Percentiles rank a stretch among this genome's conserved stretches.
These are phyloP conservation scores for Ophidiomyces ophidiicola DNA, from an alignment of 2,329 filamentous ascomycete species.

Conservation along the genomic window DNA sequence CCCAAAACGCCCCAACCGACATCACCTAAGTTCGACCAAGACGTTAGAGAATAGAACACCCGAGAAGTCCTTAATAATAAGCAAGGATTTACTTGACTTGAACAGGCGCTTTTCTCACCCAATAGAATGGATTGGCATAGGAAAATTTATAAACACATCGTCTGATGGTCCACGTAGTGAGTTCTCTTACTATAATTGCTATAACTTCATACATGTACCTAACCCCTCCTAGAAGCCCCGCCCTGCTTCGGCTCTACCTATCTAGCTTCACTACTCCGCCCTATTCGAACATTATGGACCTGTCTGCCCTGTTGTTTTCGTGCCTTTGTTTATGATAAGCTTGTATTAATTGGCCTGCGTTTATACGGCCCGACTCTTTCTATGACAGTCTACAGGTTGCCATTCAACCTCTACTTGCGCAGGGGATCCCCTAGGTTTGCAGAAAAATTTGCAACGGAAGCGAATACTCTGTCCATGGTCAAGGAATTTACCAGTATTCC, in stretches of 20 bases:
- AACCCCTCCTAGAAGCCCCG: too few relatives aligned
- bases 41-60: too few relatives aligned
- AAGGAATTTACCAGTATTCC: slow-evolving; percentile 12
- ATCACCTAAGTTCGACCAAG: too few relatives aligned
- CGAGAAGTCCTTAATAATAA: too few relatives aligned
- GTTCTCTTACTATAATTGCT: too few relatives aligned
- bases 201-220: too few relatives aligned
- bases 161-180: too few relatives aligned
- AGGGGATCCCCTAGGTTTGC: slow-evolving; percentile 8
- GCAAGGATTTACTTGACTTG: too few relatives aligned
- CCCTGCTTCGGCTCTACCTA: background rate
- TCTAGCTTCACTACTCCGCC: background rate
- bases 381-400: slow-evolving; percentile 12
- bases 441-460: slow-evolving; percentile 10
- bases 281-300: slow-evolving; percentile 4
- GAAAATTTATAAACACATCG: too few relatives aligned
- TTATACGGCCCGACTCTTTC: slow-evolving; percentile 13
- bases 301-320: slow-evolving; percentile 7
- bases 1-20: too few relatives aligned
- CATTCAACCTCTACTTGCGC: slow-evolving; percentile 16
- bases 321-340: slow-evolving; percentile 8
- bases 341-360: slow-evolving; percentile 8
- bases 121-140: too few relatives aligned
- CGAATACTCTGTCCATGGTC: slow-evolving; percentile 11
- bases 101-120: too few relatives aligned